Conservation (phyloP, 768 basidiomycete genomes). For the Kwoniella mangroviensis region DNA sequence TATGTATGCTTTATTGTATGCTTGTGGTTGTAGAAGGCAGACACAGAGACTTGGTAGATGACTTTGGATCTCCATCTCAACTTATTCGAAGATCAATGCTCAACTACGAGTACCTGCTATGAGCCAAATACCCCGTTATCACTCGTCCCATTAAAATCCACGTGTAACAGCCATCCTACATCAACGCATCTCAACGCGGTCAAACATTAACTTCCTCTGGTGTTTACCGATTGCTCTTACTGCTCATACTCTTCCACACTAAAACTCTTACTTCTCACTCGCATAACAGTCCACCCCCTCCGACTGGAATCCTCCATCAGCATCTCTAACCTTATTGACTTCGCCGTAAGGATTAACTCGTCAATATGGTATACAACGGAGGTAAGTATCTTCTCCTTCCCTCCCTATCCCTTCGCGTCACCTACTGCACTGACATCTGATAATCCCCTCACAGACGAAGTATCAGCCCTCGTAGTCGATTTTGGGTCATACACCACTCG, state of each 20-base stretch:
- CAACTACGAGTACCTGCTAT: no score
- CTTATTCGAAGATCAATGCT: background rate
- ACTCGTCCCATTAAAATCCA: slow-evolving; percentile 2
- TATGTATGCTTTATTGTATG: no score
- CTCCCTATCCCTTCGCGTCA: background rate
- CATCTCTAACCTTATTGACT: no score
- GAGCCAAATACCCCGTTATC: background rate
- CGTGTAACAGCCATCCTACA: background rate
- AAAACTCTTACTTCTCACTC: background rate
- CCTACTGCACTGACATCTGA: no score
- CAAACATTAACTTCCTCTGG: background rate
- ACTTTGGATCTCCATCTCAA: background rate
- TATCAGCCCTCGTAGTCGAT: slow-evolving; percentile 94
- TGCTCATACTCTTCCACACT: background rate
- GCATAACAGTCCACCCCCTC: background rate
- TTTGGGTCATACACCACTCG: slow-evolving; percentile 87
- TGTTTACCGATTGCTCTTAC: background rate
- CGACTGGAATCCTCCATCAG: background rate
- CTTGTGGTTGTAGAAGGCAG: no score
- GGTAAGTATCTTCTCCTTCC: slow-evolving; percentile 34
- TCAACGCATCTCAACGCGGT: background rate
- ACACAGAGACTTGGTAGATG: no score
- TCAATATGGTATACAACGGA: slow-evolving; percentile 57
- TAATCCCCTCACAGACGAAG: slow-evolving; percentile 70
- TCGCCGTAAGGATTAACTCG: background rate